phyloP scores from a whole-genome alignment of 495 filamentous ascomycete species.

The Penicillium coprophilum region DNA sequence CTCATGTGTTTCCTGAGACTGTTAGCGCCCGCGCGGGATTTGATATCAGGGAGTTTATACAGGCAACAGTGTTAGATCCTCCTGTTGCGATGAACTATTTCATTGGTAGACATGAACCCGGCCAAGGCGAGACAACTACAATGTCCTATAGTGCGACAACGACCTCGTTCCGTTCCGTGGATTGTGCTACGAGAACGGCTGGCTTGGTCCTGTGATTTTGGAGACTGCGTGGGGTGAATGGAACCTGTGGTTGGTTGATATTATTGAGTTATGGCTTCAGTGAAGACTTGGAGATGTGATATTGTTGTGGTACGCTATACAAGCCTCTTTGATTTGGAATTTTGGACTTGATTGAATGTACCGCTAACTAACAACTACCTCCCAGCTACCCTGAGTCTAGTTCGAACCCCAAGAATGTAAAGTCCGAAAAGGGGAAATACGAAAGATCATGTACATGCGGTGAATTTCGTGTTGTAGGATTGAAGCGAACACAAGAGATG shows the following conservation, averaged over 20 bases:
- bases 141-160: conserved; percentile 22
- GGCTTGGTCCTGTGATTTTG: not conserved
- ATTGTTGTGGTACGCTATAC: not conserved
- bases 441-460: not conserved
- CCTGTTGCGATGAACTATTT: conserved; percentile 42
- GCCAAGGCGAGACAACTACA: not conserved
- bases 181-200: conserved; percentile 14
- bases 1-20: conserved; percentile 27
- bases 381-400: not conserved
- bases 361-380: too few relatives aligned
- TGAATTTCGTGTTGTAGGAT: not conserved
- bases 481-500: too few relatives aligned
- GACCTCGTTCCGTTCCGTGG: conserved; percentile 24
- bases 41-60: conserved; percentile 32
- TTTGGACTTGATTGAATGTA: not conserved
- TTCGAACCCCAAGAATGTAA: not conserved
- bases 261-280: not conserved
- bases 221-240: conserved; percentile 4
- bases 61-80: conserved; percentile 24
- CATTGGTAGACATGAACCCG: conserved; percentile 26
- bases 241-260: not conserved
- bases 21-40: conserved; percentile 32
- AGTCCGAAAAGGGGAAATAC: not conserved
- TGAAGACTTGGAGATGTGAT: not conserved
- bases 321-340: not conserved